Evolutionary conservation across 495 filamentous ascomycete species (phyloP), one percentile per base, ranked within the genome.

Genomic region (Penicillium flavigenum): DNA sequence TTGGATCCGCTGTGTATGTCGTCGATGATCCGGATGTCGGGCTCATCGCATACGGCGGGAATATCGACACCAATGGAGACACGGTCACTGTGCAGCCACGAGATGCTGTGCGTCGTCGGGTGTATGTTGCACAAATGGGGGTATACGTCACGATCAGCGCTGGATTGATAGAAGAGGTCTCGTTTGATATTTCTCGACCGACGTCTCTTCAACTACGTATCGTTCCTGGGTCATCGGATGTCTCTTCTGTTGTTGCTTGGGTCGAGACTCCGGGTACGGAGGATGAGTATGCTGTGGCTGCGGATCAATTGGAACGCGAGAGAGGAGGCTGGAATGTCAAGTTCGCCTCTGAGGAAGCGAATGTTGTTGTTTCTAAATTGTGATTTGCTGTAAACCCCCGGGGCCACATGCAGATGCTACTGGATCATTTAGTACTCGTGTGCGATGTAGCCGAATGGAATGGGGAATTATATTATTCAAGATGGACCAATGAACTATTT

Each of bases 301-400:
- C 14, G 32, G 38, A 17, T 50, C 22, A 27, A 27, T 17, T 8
- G 14, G 4, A 51, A 6, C 54, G 22, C 24, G 24, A 14, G 24
- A 48, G 60, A 47, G 56, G 42, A 45, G 60, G 60, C 20, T 62
- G 56, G 60, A 6, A 24, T 26, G 32, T 62, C 22, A 34, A 62
- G 5, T n/a, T 62, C 10, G 56, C 12, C 16, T 50, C 38, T 44
- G 50, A 38, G 27, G 55, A 43, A n/a, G 41, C 26, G n/a, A 39
- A 62, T 24, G 39, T 59, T 45, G 44, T 31, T 10, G 42, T 62
- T 10, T 55, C 56, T 6, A 58, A 45, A 29, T 14, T 47, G 29
- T 61, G 42, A 45, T 26, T 22, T 46, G 22, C 22, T 24, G 12
- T 46, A 22, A 16, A 26, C 9, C 12, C 9, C 12, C 24, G 4